Percentiles rank a stretch among this genome's conserved stretches.
These are phyloP conservation scores for Taxillus chinensis DNA, from an alignment of 164 flowering plant species.

Conservation along the genomic window DNA sequence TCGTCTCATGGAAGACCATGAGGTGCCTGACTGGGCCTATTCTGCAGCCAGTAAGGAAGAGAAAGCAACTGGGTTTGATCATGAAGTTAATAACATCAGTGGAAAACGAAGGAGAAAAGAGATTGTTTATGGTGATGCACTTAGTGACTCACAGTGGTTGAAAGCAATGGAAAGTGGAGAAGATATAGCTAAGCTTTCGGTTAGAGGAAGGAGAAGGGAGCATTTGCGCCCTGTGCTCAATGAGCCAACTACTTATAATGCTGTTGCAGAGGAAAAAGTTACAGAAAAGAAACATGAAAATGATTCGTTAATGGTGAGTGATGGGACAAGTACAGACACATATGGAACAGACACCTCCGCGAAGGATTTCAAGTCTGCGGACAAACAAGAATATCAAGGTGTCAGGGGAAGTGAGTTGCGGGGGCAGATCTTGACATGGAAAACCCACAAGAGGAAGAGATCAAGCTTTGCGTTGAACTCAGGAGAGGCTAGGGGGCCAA, in stretches of 20 bases:
- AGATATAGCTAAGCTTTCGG: constrained; percentile 30
- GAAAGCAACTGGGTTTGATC: constrained; percentile 29
- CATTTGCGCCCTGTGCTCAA: constrained; percentile 13
- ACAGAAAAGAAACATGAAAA: constrained; percentile 26
- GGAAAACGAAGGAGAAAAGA: constrained; percentile 82
- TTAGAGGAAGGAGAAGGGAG: constrained; percentile 32
- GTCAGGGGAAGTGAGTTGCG: constrained; percentile 23
- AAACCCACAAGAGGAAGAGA: constrained; percentile 64
- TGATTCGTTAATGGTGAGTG: constrained; percentile 29
- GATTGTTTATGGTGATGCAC: constrained; percentile 59
- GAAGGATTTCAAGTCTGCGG: constrained; percentile 14
- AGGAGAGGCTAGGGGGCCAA: constrained; percentile 31
- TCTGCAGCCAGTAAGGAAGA: constrained; percentile 25
- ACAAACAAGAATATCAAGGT: constrained; percentile 18
- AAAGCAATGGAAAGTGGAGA: constrained; percentile 83
- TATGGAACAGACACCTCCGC: constrained; percentile 11
- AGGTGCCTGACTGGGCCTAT: constrained; percentile 96
- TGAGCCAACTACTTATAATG: constrained; percentile 18
- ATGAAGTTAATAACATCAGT: constrained; percentile 20
- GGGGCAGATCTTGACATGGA: constrained; percentile 42
- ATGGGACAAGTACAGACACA: constrained; percentile 31
- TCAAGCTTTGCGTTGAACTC: constrained; percentile 35
- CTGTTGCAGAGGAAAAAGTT: constrained; percentile 17
- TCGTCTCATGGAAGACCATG: constrained; percentile 93
- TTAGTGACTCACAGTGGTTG: constrained; percentile 76